A percentile compares a stretch with the other conserved stretches of the same genome.
phyloP scores from a whole-genome alignment of 306 rosid species.

The Abrus pulchellus region DNA sequence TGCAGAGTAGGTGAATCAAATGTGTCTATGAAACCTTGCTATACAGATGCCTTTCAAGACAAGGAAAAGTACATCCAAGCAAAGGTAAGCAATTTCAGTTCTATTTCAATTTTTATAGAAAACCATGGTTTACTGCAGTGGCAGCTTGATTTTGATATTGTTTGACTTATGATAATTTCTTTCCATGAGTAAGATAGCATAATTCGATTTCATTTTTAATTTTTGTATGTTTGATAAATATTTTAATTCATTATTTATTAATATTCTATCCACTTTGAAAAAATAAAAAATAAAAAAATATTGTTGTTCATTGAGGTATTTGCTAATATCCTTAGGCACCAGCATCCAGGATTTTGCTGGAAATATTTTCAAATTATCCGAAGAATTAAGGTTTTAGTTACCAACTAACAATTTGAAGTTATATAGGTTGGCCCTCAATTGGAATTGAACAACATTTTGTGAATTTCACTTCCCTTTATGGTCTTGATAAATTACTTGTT shows the following conservation, averaged over 20 bases:
- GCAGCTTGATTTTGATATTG: not conserved
- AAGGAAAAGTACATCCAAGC: conserved; percentile 94
- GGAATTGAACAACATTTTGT: conserved; percentile 31
- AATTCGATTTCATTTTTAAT: conserved; percentile 8
- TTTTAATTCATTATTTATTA: conserved; percentile 18
- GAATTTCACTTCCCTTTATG: conserved; percentile 13
- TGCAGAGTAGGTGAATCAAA: conserved; percentile 66
- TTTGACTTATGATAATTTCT: conserved; percentile 34
- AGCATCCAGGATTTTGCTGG: conserved; percentile 35
- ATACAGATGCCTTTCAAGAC: conserved; percentile 64
- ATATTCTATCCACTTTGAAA: conserved; percentile 19
- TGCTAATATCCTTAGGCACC: conserved; percentile 22
- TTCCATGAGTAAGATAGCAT: conserved; percentile 30
- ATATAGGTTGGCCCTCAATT: conserved; percentile 32
- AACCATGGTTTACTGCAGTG: conserved; percentile 22
- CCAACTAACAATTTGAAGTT: conserved; percentile 22
- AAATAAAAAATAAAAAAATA: not conserved
- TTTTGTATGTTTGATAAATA: conserved; percentile 9
- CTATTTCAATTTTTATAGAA: conserved; percentile 20
- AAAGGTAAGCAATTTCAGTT: conserved; percentile 64
- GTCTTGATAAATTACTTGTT: conserved; percentile 15
- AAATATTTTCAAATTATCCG: conserved; percentile 23
- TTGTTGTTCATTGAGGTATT: not conserved
- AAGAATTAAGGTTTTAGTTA: conserved; percentile 4
- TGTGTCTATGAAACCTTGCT: conserved; percentile 70